Conservation (phyloP, 192 early-diverging fungal species). For the Coemansia sp. region DNA sequence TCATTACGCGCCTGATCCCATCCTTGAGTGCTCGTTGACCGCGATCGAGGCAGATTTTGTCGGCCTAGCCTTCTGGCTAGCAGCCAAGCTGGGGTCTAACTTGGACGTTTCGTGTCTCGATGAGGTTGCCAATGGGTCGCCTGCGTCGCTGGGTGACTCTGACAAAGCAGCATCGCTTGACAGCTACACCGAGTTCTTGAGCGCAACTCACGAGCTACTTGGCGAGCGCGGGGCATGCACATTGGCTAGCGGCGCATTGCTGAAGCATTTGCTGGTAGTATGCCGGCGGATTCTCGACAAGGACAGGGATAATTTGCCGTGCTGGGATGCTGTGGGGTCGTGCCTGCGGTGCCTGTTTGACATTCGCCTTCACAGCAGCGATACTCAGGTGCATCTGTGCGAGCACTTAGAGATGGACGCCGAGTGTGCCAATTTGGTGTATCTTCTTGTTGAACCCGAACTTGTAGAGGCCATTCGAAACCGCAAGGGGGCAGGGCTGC, state of each 20-base stretch:
- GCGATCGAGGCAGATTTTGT: conserved; percentile 22
- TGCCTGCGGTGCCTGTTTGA: conserved; percentile 46
- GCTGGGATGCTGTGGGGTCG: conserved; percentile 23
- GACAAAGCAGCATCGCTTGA: not conserved
- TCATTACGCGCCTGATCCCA: conserved; percentile 18
- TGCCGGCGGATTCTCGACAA: conserved; percentile 4
- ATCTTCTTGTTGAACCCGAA: conserved; percentile 33
- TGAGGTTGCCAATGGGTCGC: not conserved
- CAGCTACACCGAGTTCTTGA: conserved; percentile 4
- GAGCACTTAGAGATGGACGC: conserved; percentile 36
- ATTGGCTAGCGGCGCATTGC: conserved; percentile 28
- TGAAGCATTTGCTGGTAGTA: conserved; percentile 19
- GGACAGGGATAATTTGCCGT: not conserved
- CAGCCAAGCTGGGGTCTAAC: conserved; percentile 3
- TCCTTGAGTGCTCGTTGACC: conserved; percentile 4
- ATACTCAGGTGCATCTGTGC: conserved; percentile 14
- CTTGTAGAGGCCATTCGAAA: conserved; percentile 26
- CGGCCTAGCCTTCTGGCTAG: conserved; percentile 31
- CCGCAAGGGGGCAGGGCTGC: conserved; percentile 34
- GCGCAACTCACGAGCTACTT: conserved; percentile 21
- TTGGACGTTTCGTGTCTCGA: not conserved
- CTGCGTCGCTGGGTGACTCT: not conserved
- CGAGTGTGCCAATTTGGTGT: conserved; percentile 23
- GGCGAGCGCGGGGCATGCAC: conserved; percentile 47
- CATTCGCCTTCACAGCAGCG: conserved; percentile 32